Base-by-base conservation (phyloP, 108 stramenopile genomes). In the Chaetoceros muelleri region DNA sequence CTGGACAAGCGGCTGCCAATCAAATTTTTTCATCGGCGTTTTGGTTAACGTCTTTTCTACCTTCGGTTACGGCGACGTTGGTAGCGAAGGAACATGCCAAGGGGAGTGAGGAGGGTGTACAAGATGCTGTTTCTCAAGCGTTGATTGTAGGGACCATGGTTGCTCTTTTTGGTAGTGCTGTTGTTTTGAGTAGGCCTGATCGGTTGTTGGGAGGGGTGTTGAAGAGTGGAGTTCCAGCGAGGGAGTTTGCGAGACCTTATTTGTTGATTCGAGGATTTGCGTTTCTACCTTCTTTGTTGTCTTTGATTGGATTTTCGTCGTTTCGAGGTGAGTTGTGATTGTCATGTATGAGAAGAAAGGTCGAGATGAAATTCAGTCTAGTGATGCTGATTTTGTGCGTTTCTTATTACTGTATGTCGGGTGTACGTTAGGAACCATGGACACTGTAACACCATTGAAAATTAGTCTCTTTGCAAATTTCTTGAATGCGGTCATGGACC, bases 1-100 rank as follows among this genome's bases (percentile, higher is more conserved):
- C 93, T 1, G 93, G 88, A 8, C 89, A 91, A 54, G 82, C 84
- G 1, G 93, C 93, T 17, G 87, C 89, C 18, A 94, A 94, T 60
- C 93, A 94, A 64, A 84, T 90, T 1, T 94, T 94, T 52, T 68
- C 53, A 27, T 71, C 74, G 1, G 80, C 80, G 18, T 94, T 90
- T 74, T 94, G 84, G 84, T 60, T 91, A 10, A 67, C 75, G 52
- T 78, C 80, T 26, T 84, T 94, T 61, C 57, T 94, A 48, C 93
- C 93, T n/a, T n/a, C 58, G 57, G 84, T 94, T 13, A 89, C 87
- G 16, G 86, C 89, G 21, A 87, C 85, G 0, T 61, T 91, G 34
- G 84, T 94, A 2, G 80, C 88, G 24, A 90, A 85, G 55, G 81
- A 86, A 10, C 78, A 84, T 65, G 88, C 89, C 3, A 60, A 68